Evolutionary conservation across 805 yeast species (phyloP), one percentile per base, ranked within the genome.

Genomic region (Wickerhamomyces queroliae): DNA sequence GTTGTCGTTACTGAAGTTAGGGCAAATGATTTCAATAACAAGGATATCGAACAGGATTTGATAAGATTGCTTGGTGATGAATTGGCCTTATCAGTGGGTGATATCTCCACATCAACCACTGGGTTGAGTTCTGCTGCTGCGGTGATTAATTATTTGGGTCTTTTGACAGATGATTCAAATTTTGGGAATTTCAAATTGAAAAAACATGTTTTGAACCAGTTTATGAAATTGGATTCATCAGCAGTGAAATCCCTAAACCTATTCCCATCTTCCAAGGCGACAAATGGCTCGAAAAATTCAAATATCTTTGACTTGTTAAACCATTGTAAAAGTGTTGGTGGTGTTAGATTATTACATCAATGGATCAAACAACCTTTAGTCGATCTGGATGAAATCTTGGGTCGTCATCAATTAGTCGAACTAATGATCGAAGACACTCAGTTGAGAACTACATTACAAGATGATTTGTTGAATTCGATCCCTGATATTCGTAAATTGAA

Each of bases 341-440:
- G 99, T 7, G 68, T 91, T 2, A 72, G 98, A 47, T 63, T 90
- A 37, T 70, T 93, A 20, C 80, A 93, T 13, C 96, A 88, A 55
- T 93, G 99, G 99, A 70, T 93, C 44, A 93, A 91, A 55, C 99
- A 93, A 61, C 99, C 99, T 1, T 69, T 93, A 36, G 80, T 95
- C 38, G 78, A 78, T 47, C 55, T 72, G 10, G 54, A 50, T 0
- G 77, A 70, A 37, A 89, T 93, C 29, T 59, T 64, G 29, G 69
- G 78, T 33, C 72, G 99, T 37, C 96, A 86, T 47, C 59, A 66
- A 7, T 64, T 93, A 36, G 95, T 91, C n/a, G 83, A 78, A 21
- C 71, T 74, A 42, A 63, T 93, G 47, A 68, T 85, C n/a, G 74
- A 81, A 24, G 85, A 89, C 49, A 62, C 87, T 6, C 76, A 75